A percentile compares a stretch with the other conserved stretches of the same genome.
phyloP scores from a whole-genome alignment of 2,329 filamentous ascomycete species.

The Purpureocillium lavendulum region DNA sequence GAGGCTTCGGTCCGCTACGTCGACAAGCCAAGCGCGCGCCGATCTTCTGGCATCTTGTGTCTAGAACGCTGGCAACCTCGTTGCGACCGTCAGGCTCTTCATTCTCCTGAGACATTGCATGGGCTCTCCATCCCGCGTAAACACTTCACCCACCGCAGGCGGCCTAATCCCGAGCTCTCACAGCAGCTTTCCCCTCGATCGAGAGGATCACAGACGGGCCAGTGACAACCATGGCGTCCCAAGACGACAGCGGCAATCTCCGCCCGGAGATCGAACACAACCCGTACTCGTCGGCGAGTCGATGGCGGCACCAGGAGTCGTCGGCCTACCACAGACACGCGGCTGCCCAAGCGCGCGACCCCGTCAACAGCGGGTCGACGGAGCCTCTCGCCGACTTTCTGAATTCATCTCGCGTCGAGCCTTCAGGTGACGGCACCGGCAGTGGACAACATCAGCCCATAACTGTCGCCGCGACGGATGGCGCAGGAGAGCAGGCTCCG shows the following conservation, averaged over 20 bases:
- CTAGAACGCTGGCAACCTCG: too few relatives aligned
- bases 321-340: constrained; percentile 44
- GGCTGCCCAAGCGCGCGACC: constrained; percentile 21
- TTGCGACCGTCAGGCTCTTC: too few relatives aligned
- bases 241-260: not conserved
- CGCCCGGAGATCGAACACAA: constrained; percentile 28
- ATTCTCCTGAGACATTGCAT: constrained; percentile 1
- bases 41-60: too few relatives aligned
- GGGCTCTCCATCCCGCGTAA: not conserved
- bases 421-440: constrained; percentile 20
- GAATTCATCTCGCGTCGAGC: constrained; percentile 44
- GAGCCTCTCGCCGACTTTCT: constrained; percentile 48
- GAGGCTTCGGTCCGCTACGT: too few relatives aligned
- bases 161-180: too few relatives aligned
- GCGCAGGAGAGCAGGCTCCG: constrained; percentile 20
- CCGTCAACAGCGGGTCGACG: constrained; percentile 29
- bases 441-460: constrained; percentile 38
- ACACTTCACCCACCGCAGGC: not conserved
- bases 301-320: constrained; percentile 59
- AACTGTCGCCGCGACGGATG: constrained; percentile 29
- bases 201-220: not conserved
- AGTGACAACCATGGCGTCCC: constrained; percentile 1
- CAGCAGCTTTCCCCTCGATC: too few relatives aligned
- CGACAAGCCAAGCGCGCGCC: too few relatives aligned
- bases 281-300: constrained; percentile 46